Percentiles rank a stretch among this genome's conserved stretches.
Evolutionary conservation across 2,329 filamentous ascomycete species (phyloP).

Genomic region (Fusarium scirpi): DNA sequence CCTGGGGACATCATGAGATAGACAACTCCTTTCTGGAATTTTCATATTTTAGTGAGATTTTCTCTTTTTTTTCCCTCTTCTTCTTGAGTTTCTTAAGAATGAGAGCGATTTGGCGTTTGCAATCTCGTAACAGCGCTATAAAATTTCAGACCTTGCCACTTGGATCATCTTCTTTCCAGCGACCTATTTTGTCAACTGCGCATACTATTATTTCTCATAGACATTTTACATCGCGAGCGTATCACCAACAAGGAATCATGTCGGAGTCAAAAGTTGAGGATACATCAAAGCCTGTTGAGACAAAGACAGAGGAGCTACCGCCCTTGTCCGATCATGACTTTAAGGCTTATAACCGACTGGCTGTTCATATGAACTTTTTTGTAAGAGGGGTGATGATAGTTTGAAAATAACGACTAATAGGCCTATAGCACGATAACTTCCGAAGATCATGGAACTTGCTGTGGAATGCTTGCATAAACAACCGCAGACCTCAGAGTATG

Average conservation of each 20-base stretch:
- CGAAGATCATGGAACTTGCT: conserved; percentile 78
- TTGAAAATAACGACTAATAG: background rate
- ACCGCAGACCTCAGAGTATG: conserved; percentile 71
- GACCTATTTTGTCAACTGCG: background rate
- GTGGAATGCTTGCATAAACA: conserved; percentile 71
- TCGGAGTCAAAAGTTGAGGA: conserved; percentile 25
- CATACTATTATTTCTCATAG: background rate
- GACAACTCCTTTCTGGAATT: conserved; percentile 1
- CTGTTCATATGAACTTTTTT: conserved; percentile 80
- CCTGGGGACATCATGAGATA: conserved; percentile 31
- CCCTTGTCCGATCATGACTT: conserved; percentile 76
- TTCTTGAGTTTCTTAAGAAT: conserved; percentile 17
- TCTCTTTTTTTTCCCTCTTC: background rate
- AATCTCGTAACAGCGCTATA: conserved; percentile 11
- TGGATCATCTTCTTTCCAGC: background rate
- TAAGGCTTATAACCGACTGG: conserved; percentile 76
- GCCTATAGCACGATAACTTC: conserved; percentile 77
- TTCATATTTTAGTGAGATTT: conserved; percentile 25
- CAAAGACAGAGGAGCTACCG: conserved; percentile 58
- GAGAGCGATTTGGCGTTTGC: conserved; percentile 24
- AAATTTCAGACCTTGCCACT: conserved; percentile 6
- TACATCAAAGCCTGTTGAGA: conserved; percentile 14
- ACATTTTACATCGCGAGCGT: background rate
- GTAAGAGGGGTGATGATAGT: conserved; percentile 55
- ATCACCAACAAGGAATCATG: conserved; percentile 31